phyloP scores from a whole-genome alignment of 208 protist genomes.

The Leptomonas pyrrhocoris region DNA sequence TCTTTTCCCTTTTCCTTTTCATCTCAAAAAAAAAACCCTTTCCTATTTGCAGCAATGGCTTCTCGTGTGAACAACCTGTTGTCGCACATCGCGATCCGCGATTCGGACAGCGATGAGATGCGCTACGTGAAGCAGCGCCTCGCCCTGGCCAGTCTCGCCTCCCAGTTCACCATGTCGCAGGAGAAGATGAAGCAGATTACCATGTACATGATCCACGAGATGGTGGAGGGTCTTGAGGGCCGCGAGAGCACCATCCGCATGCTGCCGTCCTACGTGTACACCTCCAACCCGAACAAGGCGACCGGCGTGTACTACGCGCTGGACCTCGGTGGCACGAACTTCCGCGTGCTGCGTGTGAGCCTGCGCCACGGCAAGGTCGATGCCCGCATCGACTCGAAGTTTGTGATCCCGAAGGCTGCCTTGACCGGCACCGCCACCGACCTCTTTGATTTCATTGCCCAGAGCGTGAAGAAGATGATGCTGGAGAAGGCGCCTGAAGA shows the following conservation, averaged over 20 bases:
- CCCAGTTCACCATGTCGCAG: slow-evolving; percentile 64
- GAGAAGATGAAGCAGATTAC: slow-evolving; percentile 70
- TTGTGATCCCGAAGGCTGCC: slow-evolving; percentile 57
- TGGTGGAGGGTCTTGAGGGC: slow-evolving; percentile 82
- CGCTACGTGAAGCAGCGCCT: slow-evolving; percentile 76
- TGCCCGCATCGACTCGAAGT: slow-evolving; percentile 47
- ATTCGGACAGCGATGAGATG: slow-evolving; percentile 64
- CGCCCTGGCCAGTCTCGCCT: slow-evolving; percentile 67
- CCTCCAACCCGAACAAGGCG: slow-evolving; percentile 49
- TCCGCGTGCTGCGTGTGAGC: slow-evolving; percentile 79
- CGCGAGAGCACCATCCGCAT: slow-evolving; percentile 78
- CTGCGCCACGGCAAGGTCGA: slow-evolving; percentile 58
- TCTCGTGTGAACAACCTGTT: slow-evolving; percentile 77
- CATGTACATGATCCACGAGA: slow-evolving; percentile 84
- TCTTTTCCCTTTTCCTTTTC: not conserved
- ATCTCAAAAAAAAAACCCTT: not conserved
- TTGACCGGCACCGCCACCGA: slow-evolving; percentile 56
- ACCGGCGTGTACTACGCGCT: slow-evolving; percentile 87
- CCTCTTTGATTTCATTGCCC: slow-evolving; percentile 91
- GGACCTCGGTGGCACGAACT: slow-evolving; percentile 93
- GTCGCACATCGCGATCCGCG: slow-evolving; percentile 70
- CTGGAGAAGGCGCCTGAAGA: slow-evolving; percentile 63
- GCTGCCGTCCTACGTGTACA: slow-evolving; percentile 88
- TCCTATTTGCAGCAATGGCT: slow-evolving; percentile 56
- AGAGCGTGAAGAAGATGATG: slow-evolving; percentile 73